A percentile compares a stretch with the other conserved stretches of the same genome.
These are phyloP conservation scores for Trichoderma breve DNA, from an alignment of 2,329 filamentous ascomycete species.

Conservation along the genomic window DNA sequence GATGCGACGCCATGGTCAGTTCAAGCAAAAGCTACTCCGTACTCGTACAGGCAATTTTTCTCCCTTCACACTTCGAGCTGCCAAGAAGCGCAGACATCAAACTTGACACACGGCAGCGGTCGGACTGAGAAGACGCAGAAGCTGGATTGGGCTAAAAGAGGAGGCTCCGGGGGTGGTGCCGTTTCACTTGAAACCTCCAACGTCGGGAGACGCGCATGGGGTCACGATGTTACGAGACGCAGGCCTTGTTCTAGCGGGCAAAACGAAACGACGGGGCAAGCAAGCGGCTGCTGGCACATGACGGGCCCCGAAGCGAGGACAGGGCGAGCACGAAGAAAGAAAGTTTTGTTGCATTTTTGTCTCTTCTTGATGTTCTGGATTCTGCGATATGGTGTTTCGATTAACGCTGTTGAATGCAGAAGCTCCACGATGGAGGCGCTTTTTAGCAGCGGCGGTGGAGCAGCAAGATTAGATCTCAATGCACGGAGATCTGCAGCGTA, in stretches of 20 bases:
- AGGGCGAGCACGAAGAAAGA: not conserved
- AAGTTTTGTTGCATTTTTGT: not conserved
- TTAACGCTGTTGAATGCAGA: not conserved
- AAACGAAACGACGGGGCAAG: slow-evolving; percentile 6
- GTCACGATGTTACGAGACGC: not conserved
- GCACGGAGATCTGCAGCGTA: slow-evolving; percentile 3
- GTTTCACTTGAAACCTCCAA: slow-evolving; percentile 49
- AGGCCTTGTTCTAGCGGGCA: slow-evolving; percentile 3
- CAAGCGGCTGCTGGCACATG: not conserved
- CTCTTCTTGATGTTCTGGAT: not conserved
- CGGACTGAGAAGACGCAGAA: not conserved
- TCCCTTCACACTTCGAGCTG: not conserved
- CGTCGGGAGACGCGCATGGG: slow-evolving; percentile 36
- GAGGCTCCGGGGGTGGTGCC: slow-evolving; percentile 8
- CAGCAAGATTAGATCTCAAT: slow-evolving; percentile 12
- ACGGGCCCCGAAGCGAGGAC: not conserved
- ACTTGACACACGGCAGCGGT: slow-evolving; percentile 13
- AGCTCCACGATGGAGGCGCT: not conserved
- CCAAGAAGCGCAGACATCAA: slow-evolving; percentile 4
- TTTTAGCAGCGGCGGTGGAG: slow-evolving; percentile 1
- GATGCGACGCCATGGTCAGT: not conserved
- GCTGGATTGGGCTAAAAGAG: slow-evolving; percentile 10
- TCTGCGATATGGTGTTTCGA: slow-evolving; percentile 7
- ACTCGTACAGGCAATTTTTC: not conserved
- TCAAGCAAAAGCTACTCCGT: not conserved